These are phyloP conservation scores for Hortiboletus campestris DNA, from an alignment of 768 basidiomycete species.

Conservation along the genomic window DNA sequence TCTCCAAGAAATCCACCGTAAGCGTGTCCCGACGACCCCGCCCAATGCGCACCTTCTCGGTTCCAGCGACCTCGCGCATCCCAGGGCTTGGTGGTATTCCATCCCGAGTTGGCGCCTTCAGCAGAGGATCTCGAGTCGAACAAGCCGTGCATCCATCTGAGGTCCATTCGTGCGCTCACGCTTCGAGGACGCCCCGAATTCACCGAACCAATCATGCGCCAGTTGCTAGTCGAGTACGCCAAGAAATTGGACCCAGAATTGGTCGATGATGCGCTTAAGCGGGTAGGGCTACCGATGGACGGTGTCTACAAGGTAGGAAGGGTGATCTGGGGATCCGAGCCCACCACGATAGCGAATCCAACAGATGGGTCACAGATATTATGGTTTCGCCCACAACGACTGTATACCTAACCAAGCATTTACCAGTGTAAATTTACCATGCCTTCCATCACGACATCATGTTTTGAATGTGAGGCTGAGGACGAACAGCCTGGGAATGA, in stretches of 20 bases:
- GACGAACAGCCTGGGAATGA: constrained; percentile 75
- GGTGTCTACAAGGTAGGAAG: background rate
- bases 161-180: background rate
- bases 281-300: background rate
- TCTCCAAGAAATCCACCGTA: background rate
- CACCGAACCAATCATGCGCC: background rate
- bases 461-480: constrained; percentile 86
- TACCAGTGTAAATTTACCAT: background rate
- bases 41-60: background rate
- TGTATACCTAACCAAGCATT: constrained; percentile 7
- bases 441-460: constrained; percentile 27
- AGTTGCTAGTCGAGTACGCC: background rate
- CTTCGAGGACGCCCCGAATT: background rate
- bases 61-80: background rate
- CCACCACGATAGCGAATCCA: too few species aligned
- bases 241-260: background rate
- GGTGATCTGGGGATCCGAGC: background rate
- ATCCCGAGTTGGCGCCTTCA: background rate
- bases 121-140: background rate
- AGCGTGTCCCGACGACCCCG: background rate
- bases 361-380: constrained; percentile 2
- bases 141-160: background rate
- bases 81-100: background rate
- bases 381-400: constrained; percentile 20
- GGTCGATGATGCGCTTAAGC: background rate